phyloP scores from a whole-genome alignment of 1,284 basidiomycete species.

The Inonotus hispidus region DNA sequence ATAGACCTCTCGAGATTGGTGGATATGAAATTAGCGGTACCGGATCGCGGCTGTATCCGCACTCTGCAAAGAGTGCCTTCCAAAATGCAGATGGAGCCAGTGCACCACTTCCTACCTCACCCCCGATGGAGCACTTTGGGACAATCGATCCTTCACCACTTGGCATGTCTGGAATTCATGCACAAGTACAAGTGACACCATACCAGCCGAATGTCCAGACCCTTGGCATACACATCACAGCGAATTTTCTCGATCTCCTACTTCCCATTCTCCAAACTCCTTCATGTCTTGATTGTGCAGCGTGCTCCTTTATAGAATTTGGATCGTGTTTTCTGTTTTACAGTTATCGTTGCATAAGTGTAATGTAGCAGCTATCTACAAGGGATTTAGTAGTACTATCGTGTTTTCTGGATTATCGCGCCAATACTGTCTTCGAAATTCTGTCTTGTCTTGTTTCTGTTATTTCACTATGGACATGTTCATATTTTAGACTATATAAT shows the following conservation, averaged over 20 bases:
- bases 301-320: background rate
- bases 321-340: background rate
- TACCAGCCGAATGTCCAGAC: background rate
- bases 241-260: constrained; percentile 11
- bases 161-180: constrained; percentile 12
- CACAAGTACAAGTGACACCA: constrained; percentile 4
- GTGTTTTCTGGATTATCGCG: background rate
- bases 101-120: constrained; percentile 14
- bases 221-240: constrained; percentile 1
- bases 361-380: background rate
- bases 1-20: constrained; percentile 62
- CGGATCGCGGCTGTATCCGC: constrained; percentile 65
- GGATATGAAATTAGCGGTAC: constrained; percentile 28
- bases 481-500: background rate
- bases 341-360: background rate
- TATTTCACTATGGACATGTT: background rate
- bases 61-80: constrained; percentile 65
- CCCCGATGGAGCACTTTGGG: constrained; percentile 7
- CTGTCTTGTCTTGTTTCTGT: background rate
- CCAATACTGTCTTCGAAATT: background rate
- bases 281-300: constrained; percentile 3
- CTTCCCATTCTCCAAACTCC: constrained; percentile 12
- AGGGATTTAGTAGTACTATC: background rate
- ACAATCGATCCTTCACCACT: background rate
- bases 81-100: constrained; percentile 4